Evolutionary conservation across 805 yeast species (phyloP), one percentile per base, ranked within the genome.

Genomic region (Starmerella vaccinii): DNA sequence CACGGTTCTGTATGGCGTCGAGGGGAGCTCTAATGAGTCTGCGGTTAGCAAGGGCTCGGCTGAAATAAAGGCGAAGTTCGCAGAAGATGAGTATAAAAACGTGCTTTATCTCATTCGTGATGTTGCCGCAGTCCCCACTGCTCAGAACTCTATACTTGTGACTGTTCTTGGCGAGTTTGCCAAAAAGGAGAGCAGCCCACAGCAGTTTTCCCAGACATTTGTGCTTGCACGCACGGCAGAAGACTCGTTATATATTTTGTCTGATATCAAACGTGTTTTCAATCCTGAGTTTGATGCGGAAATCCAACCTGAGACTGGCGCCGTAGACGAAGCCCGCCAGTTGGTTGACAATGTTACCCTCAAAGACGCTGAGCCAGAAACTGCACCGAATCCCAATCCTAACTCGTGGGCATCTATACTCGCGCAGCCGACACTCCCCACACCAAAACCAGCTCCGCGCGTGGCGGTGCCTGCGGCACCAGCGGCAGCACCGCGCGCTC

Each of bases 121-220:
- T 15, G 18, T 43, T 8, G 19, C 38, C 6, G 10, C 38, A 4
- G 38, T 13, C 13, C 38, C 38, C n/a, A 43, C 38, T 4, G n/a
- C 38, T 13, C 54, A 58, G 32, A 53, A 62, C 29, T 61, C 60
- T 23, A 57, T 70, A 13, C 57, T 71, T 30, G 59, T 70, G 34
- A 69, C 65, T 51, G 71, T 70, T 8, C 52, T 68, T 9, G 74
- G 74, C 37, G 74, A 70, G 56, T 62, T 69, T 65, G 55, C 69
- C 40, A 58, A 58, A 47, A 57, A 57, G 44, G 66, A 63, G 26
- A 58, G 56, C 8, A 32, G 13, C 22, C 33, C 53, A 12, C 63
- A 61, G 52, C 68, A 67, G 61, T 70, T 70, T 53, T 65, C 61
- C 16, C 73, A 70, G 59, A 66, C 73, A 9, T 68, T 70, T 49